Base-by-base conservation (phyloP, 768 basidiomycete genomes). In the Fomitopsis pulvina region DNA sequence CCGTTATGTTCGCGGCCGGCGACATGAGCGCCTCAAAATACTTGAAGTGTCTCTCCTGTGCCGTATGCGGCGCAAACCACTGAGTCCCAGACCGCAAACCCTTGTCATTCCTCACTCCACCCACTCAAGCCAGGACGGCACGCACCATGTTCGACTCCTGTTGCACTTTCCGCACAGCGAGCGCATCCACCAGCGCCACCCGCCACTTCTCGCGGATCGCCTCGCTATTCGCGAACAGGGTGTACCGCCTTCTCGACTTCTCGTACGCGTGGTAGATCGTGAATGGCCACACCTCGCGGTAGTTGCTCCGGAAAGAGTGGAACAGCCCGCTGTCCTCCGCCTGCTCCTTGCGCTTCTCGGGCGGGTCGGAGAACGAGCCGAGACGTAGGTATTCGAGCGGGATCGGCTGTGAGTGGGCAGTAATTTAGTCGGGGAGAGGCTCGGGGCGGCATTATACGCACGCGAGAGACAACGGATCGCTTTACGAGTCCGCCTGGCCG, bases 331-430 rank as follows among this genome's bases (percentile, higher is more conserved):
- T 76, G 42, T 79, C 81, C 44, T 85, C 82, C 14, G 70, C 57
- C 39, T 75, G 76, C 53, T 84, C 86, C 60, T 77, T 82, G 28
- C 87, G 78, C 42, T 66, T 71, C 55, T 89, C 90, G 4, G 80
- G 68, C 5, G 77, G 69, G 1, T 62, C 71, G 18, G 74, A 70
- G 60, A 92, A 92, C 14, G 75, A 67, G 25, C 77, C 87, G 7
- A 91, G 71, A 16, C 79, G 80, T n/a, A 92, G 75, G 55, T 83
- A 91, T 30, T 85, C 83, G 2, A 92, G 67, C 3, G 88, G 85
- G 48, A 92, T 77, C 25, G 90, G 90, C 90, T 92, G 54, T 4
- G 20, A 16, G 18, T n/a, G n/a, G n/a, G 39, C 27, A 26, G 25
- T 21, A 50, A 14, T 9, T 43, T 21, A 43, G 29, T 34, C 21